Evolutionary conservation across 2,329 filamentous ascomycete genomes (phyloP).

Genomic region (Lachnellula arida): DNA sequence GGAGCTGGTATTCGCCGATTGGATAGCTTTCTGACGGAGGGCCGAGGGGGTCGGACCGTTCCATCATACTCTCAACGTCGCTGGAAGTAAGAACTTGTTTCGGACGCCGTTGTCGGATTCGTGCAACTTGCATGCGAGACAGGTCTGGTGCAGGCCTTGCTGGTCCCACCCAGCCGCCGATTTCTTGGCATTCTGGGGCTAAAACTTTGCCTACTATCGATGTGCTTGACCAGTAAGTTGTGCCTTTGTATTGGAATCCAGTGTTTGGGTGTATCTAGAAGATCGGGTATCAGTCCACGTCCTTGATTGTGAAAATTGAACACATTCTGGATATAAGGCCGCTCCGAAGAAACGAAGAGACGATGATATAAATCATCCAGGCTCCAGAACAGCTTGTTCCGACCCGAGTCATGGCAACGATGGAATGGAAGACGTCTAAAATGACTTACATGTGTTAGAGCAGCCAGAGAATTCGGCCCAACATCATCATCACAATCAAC

Average conservation of each 20-base stretch:
- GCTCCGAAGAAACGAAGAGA: not conserved
- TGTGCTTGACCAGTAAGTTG: constrained; percentile 71
- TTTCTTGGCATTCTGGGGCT: constrained; percentile 63
- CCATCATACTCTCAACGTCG: constrained; percentile 61
- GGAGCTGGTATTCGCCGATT: constrained; percentile 61
- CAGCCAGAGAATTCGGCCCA: constrained; percentile 58
- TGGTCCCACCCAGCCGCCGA: constrained; percentile 72
- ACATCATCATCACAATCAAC: constrained; percentile 70
- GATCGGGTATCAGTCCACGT: too few species aligned
- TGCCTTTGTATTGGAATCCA: constrained; percentile 72
- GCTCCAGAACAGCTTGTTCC: not conserved
- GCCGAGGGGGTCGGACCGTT: constrained; percentile 65
- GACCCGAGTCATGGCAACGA: too few species aligned
- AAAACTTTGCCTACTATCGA: constrained; percentile 74
- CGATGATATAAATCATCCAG: not conserved
- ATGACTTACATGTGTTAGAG: constrained; percentile 51
- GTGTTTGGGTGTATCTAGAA: constrained; percentile 54
- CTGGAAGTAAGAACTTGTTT: constrained; percentile 51
- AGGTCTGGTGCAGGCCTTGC: constrained; percentile 65
- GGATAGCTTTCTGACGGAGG: constrained; percentile 58
- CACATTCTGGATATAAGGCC: too few species aligned
- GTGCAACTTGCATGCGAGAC: constrained; percentile 62
- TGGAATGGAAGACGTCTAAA: not conserved
- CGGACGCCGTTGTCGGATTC: constrained; percentile 57
- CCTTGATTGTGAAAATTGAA: too few species aligned